These are phyloP conservation scores for Phytopythium sindhum DNA, from an alignment of 352 stramenopile species.

Conservation along the genomic window DNA sequence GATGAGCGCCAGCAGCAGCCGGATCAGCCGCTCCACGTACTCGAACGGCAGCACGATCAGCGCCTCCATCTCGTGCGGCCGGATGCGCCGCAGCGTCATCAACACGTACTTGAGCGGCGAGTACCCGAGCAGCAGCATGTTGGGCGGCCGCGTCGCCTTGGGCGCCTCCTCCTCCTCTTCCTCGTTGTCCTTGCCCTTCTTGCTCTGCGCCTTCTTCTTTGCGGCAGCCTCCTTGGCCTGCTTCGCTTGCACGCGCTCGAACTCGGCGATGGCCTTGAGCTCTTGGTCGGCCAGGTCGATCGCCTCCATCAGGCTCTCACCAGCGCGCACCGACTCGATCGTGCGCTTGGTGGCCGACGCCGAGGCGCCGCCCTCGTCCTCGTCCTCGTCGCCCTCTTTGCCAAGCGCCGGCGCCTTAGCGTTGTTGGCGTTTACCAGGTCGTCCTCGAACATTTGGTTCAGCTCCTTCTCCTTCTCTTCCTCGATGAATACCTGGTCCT, in stretches of 20 bases:
- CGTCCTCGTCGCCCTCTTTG: slow-evolving; percentile 60
- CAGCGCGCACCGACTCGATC: slow-evolving; percentile 89
- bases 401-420: slow-evolving; percentile 52
- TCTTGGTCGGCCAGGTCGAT: slow-evolving; percentile 93
- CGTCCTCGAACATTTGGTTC: slow-evolving; percentile 94
- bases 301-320: slow-evolving; percentile 93
- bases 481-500: slow-evolving; percentile 96
- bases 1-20: slow-evolving; percentile 90
- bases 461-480: slow-evolving; percentile 97
- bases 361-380: slow-evolving; percentile 46
- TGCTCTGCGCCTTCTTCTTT: slow-evolving; percentile 50
- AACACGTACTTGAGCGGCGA: slow-evolving; percentile 94
- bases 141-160: slow-evolving; percentile 56
- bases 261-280: slow-evolving; percentile 80
- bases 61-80: slow-evolving; percentile 94
- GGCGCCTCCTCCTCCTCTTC: slow-evolving; percentile 36
- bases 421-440: slow-evolving; percentile 81
- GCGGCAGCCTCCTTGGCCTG: slow-evolving; percentile 48
- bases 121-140: slow-evolving; percentile 95
- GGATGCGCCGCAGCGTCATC: slow-evolving; percentile 91
- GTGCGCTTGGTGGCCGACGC: slow-evolving; percentile 90
- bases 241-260: slow-evolving; percentile 61
- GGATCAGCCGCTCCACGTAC: slow-evolving; percentile 92
- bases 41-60: slow-evolving; percentile 97
- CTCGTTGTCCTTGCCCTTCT: slow-evolving; percentile 32